Percentiles rank a stretch among this genome's conserved stretches.
phyloP scores from a whole-genome alignment of 176 grass and related monocot genomes.

The Avena insularis region DNA sequence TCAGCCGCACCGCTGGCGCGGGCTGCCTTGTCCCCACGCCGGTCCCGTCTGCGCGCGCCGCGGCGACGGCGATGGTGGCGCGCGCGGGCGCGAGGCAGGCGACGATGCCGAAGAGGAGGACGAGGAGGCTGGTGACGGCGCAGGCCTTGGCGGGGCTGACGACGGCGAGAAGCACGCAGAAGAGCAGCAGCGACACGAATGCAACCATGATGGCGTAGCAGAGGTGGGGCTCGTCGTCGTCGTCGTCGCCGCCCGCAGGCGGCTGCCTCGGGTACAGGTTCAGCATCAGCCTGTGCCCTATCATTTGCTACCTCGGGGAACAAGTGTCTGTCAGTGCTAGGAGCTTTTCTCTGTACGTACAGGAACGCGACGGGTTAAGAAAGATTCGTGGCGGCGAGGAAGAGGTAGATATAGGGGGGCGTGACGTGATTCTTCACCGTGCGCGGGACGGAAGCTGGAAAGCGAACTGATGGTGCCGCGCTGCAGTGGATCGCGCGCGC shows the following conservation, averaged over 20 bases:
- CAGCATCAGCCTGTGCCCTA: background rate
- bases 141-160: background rate
- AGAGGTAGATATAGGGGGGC: conserved; percentile 6
- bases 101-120: conserved; percentile 38
- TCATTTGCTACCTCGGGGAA: background rate
- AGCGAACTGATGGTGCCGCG: conserved; percentile 1
- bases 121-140: background rate
- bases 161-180: conserved; percentile 32
- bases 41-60: background rate
- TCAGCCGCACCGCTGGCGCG: background rate
- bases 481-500: background rate
- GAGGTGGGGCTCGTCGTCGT: background rate
- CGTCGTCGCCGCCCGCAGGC: background rate
- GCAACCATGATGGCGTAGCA: conserved; percentile 38
- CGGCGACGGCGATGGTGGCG: background rate
- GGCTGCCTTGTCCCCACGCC: background rate
- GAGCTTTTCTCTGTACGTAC: background rate
- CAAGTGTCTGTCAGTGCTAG: background rate
- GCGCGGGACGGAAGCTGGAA: background rate
- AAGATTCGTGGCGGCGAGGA: background rate
- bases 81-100: conserved; percentile 33
- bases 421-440: background rate
- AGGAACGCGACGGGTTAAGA: background rate
- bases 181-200: conserved; percentile 49
- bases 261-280: conserved; percentile 22